A percentile compares a stretch with the other conserved stretches of the same genome.
These are phyloP conservation scores for Eucalyptus sp. DNA, from an alignment of 345 rosid genomes.

Conservation along the genomic window DNA sequence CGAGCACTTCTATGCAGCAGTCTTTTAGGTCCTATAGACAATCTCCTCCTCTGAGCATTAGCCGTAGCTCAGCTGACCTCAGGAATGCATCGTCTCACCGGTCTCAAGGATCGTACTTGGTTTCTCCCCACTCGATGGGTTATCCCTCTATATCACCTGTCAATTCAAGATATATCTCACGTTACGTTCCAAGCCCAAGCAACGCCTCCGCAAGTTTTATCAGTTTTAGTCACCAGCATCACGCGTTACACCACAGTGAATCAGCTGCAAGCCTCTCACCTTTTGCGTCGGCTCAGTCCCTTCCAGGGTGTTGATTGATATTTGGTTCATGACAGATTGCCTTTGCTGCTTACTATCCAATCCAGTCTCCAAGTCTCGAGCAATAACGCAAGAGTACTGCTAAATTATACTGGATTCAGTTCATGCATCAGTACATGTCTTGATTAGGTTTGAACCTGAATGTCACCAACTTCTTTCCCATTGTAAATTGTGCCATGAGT, in stretches of 20 bases:
- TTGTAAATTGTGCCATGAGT: background rate
- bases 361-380: background rate
- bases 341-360: background rate
- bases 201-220: conserved; percentile 41
- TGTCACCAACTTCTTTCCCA: background rate
- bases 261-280: conserved; percentile 90
- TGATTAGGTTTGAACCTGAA: background rate
- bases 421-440: background rate
- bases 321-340: background rate
- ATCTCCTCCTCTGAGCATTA: conserved; percentile 49
- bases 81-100: conserved; percentile 61
- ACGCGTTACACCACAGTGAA: conserved; percentile 51
- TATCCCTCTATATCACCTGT: conserved; percentile 69
- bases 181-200: conserved; percentile 62
- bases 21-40: conserved; percentile 38
- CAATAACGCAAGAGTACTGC: background rate
- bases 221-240: conserved; percentile 33
- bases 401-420: background rate
- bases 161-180: conserved; percentile 53
- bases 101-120: conserved; percentile 45
- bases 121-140: conserved; percentile 61
- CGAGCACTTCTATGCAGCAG: conserved; percentile 45
- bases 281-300: conserved; percentile 72
- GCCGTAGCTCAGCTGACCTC: conserved; percentile 58
- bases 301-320: conserved; percentile 40